A percentile compares a stretch with the other conserved stretches of the same genome.
Conservation (phyloP, 768 basidiomycete genomes). For the Kwoniella europaea region DNA sequence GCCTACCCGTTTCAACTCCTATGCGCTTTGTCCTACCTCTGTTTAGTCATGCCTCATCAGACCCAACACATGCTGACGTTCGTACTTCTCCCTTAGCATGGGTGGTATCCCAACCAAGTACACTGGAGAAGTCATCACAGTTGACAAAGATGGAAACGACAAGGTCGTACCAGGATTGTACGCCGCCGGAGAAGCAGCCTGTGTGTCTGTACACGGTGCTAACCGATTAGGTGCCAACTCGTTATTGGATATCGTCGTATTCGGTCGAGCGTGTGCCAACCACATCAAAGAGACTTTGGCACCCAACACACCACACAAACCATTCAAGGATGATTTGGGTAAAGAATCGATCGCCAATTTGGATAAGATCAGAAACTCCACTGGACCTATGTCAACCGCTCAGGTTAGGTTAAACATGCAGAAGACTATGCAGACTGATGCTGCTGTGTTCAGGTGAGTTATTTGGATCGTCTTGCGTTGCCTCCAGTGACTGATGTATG, state of each 20-base stretch:
- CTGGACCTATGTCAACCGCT: slow-evolving; percentile 83
- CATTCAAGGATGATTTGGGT: slow-evolving; percentile 83
- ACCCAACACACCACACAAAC: slow-evolving; percentile 88
- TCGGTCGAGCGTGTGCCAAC: slow-evolving; percentile 98
- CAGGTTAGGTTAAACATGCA: slow-evolving; percentile 95
- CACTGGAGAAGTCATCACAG: slow-evolving; percentile 93
- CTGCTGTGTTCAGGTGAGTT: slow-evolving; percentile 93
- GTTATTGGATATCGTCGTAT: slow-evolving; percentile 96
- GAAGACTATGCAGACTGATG: slow-evolving; percentile 97
- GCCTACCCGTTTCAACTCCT: not conserved
- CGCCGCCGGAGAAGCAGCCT: slow-evolving; percentile 98
- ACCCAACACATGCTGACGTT: not conserved
- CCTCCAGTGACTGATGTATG: too few species aligned
- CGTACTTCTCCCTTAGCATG: slow-evolving; percentile 64
- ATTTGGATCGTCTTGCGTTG: too few species aligned
- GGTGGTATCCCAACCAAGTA: slow-evolving; percentile 99
- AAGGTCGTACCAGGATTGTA: slow-evolving; percentile 93
- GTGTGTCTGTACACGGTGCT: slow-evolving; percentile 97
- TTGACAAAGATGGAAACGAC: slow-evolving; percentile 87
- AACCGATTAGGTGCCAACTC: slow-evolving; percentile 99
- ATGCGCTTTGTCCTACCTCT: not conserved
- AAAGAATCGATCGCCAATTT: slow-evolving; percentile 80
- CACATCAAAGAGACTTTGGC: slow-evolving; percentile 91
- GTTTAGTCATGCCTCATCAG: not conserved
- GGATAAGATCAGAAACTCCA: slow-evolving; percentile 75